Percentiles rank a stretch among this genome's conserved stretches.
Evolutionary conservation across 805 yeast species (phyloP).

Genomic region (Kodamaea sagamina): DNA sequence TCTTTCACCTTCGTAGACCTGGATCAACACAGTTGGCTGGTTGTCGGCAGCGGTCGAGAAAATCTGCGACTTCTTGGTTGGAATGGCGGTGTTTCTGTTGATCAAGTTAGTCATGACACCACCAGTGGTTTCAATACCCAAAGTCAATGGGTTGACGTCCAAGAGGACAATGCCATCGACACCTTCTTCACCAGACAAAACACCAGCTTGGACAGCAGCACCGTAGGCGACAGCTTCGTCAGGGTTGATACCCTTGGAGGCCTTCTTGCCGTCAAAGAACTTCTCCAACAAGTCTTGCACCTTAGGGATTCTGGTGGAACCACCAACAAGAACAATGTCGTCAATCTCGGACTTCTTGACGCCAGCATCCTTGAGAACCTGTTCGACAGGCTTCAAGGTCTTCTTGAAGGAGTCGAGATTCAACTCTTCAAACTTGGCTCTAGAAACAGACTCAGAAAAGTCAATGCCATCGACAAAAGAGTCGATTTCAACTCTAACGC

Average conservation of each 20-base stretch:
- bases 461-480: slow-evolving; percentile 51
- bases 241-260: slow-evolving; percentile 50
- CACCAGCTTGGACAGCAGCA: slow-evolving; percentile 99
- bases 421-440: slow-evolving; percentile 52
- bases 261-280: slow-evolving; percentile 49
- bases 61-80: slow-evolving; percentile 98
- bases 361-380: slow-evolving; percentile 48
- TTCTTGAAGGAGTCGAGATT: slow-evolving; percentile 47
- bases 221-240: slow-evolving; percentile 55
- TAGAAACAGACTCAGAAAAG: slow-evolving; percentile 47
- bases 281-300: slow-evolving; percentile 49
- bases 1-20: slow-evolving; percentile 99
- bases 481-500: slow-evolving; percentile 46
- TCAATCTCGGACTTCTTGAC: slow-evolving; percentile 47
- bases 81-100: slow-evolving; percentile 99
- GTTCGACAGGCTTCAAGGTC: slow-evolving; percentile 50
- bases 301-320: slow-evolving; percentile 53
- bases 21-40: slow-evolving; percentile 98
- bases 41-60: slow-evolving; percentile 98
- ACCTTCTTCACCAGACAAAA: slow-evolving; percentile 93
- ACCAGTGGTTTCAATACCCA: slow-evolving; percentile 99
- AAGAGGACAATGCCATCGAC: slow-evolving; percentile 93
- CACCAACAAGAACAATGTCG: slow-evolving; percentile 51
- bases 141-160: slow-evolving; percentile 97
- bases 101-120: slow-evolving; percentile 98